Evolutionary conservation across 192 early-diverging fungal genomes (phyloP).

Genomic region (Coemansia sp.): DNA sequence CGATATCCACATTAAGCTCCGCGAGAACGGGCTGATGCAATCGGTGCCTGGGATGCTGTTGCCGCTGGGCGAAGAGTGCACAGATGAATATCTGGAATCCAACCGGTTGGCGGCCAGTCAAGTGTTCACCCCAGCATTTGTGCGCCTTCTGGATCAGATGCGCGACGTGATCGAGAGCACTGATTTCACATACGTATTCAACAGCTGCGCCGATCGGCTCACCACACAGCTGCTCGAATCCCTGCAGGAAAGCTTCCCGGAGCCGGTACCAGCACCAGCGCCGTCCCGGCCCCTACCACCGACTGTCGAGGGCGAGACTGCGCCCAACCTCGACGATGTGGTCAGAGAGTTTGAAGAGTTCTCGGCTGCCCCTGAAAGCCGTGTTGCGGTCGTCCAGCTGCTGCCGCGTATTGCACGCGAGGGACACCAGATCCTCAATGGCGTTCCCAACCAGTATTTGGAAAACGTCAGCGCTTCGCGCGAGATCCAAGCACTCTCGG

Average conservation of each 20-base stretch:
- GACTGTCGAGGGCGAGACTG: slow-evolving; percentile 42
- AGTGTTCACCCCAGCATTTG: slow-evolving; percentile 62
- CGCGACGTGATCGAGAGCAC: slow-evolving; percentile 80
- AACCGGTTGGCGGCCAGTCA: slow-evolving; percentile 45
- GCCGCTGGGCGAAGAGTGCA: slow-evolving; percentile 36
- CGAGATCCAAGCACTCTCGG: slow-evolving; percentile 74
- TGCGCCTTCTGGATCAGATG: slow-evolving; percentile 77
- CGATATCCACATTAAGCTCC: slow-evolving; percentile 58
- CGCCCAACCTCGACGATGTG: slow-evolving; percentile 46
- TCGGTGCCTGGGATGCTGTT: slow-evolving; percentile 27
- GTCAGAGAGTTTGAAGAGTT: slow-evolving; percentile 62
- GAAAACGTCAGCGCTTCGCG: slow-evolving; percentile 66
- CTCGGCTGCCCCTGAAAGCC: slow-evolving; percentile 46
- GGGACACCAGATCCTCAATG: slow-evolving; percentile 69
- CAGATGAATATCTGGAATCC: slow-evolving; percentile 32
- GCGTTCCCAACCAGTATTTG: slow-evolving; percentile 69
- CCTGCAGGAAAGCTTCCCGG: slow-evolving; percentile 53
- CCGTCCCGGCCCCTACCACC: slow-evolving; percentile 34
- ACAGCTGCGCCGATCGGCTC: slow-evolving; percentile 45
- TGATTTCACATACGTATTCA: slow-evolving; percentile 44
- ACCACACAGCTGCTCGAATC: slow-evolving; percentile 47
- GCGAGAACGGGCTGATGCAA: slow-evolving; percentile 35
- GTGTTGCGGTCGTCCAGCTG: slow-evolving; percentile 60
- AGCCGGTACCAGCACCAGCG: slow-evolving; percentile 27
- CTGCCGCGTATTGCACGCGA: slow-evolving; percentile 66